These are phyloP conservation scores for Myriosclerotinia scirpicola DNA, from an alignment of 2,329 filamentous ascomycete genomes.

Conservation along the genomic window DNA sequence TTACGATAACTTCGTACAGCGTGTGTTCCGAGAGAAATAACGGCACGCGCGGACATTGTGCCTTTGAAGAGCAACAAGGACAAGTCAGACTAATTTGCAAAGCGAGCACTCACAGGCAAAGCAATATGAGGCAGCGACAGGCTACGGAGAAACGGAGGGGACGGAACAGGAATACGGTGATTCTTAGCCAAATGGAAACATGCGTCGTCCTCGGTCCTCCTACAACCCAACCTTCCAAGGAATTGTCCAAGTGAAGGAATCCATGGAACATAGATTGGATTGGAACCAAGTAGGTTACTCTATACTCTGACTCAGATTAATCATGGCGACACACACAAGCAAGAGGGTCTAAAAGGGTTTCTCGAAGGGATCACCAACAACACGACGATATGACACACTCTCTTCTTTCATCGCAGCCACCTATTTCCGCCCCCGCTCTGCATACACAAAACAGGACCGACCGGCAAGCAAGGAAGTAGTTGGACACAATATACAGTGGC, in stretches of 20 bases:
- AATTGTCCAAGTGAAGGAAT: constrained; percentile 4
- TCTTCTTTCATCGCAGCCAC: constrained; percentile 19
- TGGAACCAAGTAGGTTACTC: constrained; percentile 10
- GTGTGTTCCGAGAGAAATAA: constrained; percentile 24
- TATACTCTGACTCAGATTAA: constrained; percentile 20
- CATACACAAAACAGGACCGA: constrained; percentile 29
- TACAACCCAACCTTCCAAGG: constrained; percentile 7
- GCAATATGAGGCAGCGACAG: constrained; percentile 19
- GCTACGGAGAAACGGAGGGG: constrained; percentile 9
- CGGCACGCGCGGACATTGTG: constrained; percentile 26
- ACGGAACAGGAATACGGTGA: constrained; percentile 9
- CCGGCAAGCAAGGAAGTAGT: constrained; percentile 14
- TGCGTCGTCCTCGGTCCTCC: constrained; percentile 21
- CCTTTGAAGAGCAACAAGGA: constrained; percentile 17
- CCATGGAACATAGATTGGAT: constrained; percentile 11
- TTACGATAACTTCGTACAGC: constrained; percentile 22
- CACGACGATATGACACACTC: constrained; percentile 19
- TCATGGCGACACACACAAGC: constrained; percentile 13
- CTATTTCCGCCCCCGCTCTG: constrained; percentile 26
- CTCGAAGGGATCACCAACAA: constrained; percentile 5
- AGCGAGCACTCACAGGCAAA: constrained; percentile 8
- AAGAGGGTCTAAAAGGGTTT: background rate
- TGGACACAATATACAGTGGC: constrained; percentile 26
- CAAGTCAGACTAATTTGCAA: constrained; percentile 24
- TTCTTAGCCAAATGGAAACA: constrained; percentile 17